Base-by-base conservation (phyloP, 202 grass and related monocot species). In the Elaeis oleifera region DNA sequence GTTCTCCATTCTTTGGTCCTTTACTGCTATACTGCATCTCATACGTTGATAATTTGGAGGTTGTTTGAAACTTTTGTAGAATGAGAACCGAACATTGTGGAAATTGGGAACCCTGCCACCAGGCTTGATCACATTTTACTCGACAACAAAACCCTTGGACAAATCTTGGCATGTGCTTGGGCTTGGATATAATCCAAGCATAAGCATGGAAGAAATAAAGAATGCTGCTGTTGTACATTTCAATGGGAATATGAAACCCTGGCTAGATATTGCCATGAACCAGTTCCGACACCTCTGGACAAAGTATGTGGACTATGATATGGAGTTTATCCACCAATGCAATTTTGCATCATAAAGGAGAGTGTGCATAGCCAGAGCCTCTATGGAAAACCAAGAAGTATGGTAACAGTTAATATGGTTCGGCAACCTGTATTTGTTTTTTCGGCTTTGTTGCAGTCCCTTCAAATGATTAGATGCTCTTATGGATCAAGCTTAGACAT, bases 161-260 rank as follows among this genome's bases (percentile, higher is more conserved):
- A 99, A 99, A 76, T 99, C 88, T 16, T 99, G 94, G 94, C 94
- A 99, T 75, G 94, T 99, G 52, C 88, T 99, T 50, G 94, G 94
- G 24, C 85, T 99, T 19, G 94, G 94, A 48, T 99, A 99, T 53
- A 89, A 99, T 67, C 88, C 94, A 77, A 94, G 88, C 64, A 99
- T 99, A 71, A 92, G 88, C 72, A 92, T 89, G 85, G 94, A 99
- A 58, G 94, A 99, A 72, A 99, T 99, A 11, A 89, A 79, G 49
- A 99, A 99, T 54, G 88, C 88, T 54, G 88, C 94, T 50, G 88
- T 99, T 54, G 88, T 99, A 39, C 94, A 99, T 89, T 99, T 94
- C 68, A 99, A 99, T 9, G 94, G 94, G 13, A 99, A 99, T 72
- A 99, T 99, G 94, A 99, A 99, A 72, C 94, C 94, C n/a, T 99